These are phyloP conservation scores for Acacia concinna DNA, from an alignment of 331 rosid species.

Conservation along the genomic window DNA sequence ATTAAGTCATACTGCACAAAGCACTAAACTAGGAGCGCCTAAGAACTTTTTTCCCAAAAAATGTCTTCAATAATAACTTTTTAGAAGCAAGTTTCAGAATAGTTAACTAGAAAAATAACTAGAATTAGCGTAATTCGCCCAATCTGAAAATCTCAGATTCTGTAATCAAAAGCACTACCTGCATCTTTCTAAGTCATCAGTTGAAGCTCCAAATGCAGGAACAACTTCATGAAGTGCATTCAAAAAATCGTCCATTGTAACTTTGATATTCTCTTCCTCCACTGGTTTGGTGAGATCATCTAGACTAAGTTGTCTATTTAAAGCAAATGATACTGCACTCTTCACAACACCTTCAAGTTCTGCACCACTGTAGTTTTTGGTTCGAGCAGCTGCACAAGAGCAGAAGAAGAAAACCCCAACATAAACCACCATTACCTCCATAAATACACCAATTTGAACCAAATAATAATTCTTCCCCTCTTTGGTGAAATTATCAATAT, in stretches of 20 bases:
- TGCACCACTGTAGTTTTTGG: conserved; percentile 98
- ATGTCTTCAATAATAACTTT: conserved; percentile 20
- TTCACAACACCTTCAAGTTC: conserved; percentile 99
- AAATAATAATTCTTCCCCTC: conserved; percentile 1
- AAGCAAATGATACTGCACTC: conserved; percentile 98
- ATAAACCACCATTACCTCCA: conserved; percentile 27
- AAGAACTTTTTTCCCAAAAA: neutral
- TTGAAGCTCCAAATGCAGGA: conserved; percentile 98
- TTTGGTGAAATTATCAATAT: conserved; percentile 6
- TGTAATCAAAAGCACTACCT: conserved; percentile 50
- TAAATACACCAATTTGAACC: conserved; percentile 6
- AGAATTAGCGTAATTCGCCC: conserved; percentile 23
- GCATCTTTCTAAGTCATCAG: conserved; percentile 94
- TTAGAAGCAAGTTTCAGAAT: conserved; percentile 5
- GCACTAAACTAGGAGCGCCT: conserved; percentile 1
- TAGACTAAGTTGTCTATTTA: conserved; percentile 88
- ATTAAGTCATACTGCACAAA: conserved; percentile 11
- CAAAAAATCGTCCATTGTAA: conserved; percentile 89
- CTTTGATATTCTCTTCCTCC: conserved; percentile 94
- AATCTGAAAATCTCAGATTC: conserved; percentile 11
- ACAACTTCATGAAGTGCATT: conserved; percentile 78
- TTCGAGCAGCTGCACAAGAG: conserved; percentile 81
- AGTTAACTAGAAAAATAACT: conserved; percentile 20
- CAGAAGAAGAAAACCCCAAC: conserved; percentile 14
- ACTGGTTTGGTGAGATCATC: conserved; percentile 95